A percentile compares a stretch with the other conserved stretches of the same genome.
Evolutionary conservation across 257 asterid species (phyloP).

Genomic region (Parsonsia alboflavescens): DNA sequence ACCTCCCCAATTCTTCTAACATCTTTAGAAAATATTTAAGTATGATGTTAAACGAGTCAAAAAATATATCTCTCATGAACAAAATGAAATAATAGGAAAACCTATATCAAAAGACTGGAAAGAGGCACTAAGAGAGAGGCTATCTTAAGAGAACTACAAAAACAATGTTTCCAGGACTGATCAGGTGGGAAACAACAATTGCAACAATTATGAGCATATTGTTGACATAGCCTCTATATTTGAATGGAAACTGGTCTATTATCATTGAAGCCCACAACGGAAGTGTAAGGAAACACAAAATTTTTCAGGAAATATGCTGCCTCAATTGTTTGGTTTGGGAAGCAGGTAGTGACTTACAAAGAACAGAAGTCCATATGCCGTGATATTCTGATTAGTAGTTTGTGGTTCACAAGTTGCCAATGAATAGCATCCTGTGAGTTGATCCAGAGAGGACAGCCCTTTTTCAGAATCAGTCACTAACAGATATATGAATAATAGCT

Average conservation of each 20-base stretch:
- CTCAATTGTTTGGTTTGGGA: background rate
- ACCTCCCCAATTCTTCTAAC: background rate
- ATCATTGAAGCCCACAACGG: background rate
- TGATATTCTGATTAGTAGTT: conserved; percentile 75
- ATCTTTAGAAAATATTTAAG: background rate
- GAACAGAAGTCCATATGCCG: conserved; percentile 82
- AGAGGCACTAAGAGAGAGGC: background rate
- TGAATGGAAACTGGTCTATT: background rate
- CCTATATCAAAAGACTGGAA: background rate
- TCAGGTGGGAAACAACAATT: background rate
- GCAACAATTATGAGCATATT: background rate
- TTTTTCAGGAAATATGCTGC: background rate
- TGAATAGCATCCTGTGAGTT: conserved; percentile 62
- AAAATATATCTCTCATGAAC: background rate
- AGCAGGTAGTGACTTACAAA: conserved; percentile 55
- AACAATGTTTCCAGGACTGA: background rate
- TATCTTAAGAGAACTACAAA: background rate
- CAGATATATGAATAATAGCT: background rate
- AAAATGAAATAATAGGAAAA: background rate
- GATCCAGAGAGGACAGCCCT: conserved; percentile 13
- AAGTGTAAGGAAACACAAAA: background rate
- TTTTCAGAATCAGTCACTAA: background rate
- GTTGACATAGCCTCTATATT: background rate
- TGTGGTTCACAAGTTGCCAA: conserved; percentile 73
- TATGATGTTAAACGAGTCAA: background rate